Evolutionary conservation across 2,329 filamentous ascomycete species (phyloP).

Genomic region (Cladosporium sp.): DNA sequence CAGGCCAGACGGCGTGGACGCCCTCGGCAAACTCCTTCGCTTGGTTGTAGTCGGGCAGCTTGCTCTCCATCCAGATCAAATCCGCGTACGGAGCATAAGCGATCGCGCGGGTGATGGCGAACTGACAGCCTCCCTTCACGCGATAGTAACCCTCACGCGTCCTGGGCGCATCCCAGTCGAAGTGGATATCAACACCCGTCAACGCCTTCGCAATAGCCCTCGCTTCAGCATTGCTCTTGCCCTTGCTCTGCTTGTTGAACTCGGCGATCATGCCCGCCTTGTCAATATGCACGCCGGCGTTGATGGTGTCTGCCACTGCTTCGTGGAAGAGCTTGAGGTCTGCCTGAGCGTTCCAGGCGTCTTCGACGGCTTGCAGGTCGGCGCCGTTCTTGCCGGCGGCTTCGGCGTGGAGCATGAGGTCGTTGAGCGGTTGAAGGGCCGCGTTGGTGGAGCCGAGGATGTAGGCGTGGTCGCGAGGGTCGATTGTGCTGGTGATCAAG

Average conservation of each 20-base stretch:
- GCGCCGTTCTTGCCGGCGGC: slow-evolving; percentile 72
- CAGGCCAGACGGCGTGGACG: slow-evolving; percentile 89
- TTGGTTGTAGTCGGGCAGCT: slow-evolving; percentile 85
- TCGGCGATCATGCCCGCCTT: slow-evolving; percentile 64
- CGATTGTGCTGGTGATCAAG: slow-evolving; percentile 93
- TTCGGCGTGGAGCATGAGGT: slow-evolving; percentile 87
- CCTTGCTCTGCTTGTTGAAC: slow-evolving; percentile 66
- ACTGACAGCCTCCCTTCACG: slow-evolving; percentile 85
- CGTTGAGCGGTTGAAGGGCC: slow-evolving; percentile 74
- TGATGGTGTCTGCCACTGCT: slow-evolving; percentile 78
- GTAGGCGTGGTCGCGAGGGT: slow-evolving; percentile 91
- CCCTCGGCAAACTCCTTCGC: slow-evolving; percentile 90
- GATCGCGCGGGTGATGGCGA: slow-evolving; percentile 82
- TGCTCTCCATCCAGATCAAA: slow-evolving; percentile 99
- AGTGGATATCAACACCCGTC: slow-evolving; percentile 77
- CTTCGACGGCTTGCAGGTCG: slow-evolving; percentile 86
- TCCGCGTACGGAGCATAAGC: slow-evolving; percentile 92
- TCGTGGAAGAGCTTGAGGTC: slow-evolving; percentile 85
- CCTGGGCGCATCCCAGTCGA: slow-evolving; percentile 91
- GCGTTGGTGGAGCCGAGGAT: slow-evolving; percentile 88
- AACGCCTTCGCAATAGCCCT: slow-evolving; percentile 72
- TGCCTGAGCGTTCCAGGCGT: slow-evolving; percentile 76
- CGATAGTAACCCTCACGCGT: slow-evolving; percentile 95
- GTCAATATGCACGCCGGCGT: slow-evolving; percentile 60
- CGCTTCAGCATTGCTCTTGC: slow-evolving; percentile 81